These are phyloP conservation scores for Lachnellula hyalina DNA, from an alignment of 2,329 filamentous ascomycete genomes.

Conservation along the genomic window DNA sequence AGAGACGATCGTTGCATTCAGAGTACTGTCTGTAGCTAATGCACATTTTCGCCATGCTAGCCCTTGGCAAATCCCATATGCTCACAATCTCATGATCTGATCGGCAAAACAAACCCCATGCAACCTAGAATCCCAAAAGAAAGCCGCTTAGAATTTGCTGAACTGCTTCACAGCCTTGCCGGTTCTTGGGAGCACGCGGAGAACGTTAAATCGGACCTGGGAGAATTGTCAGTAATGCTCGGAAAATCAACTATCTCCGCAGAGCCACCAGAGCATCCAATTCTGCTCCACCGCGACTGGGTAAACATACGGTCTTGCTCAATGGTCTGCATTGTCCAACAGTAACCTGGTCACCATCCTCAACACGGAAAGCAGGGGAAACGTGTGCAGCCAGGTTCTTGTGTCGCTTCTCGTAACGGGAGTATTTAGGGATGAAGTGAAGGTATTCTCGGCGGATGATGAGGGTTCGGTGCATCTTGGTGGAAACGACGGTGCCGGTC, in stretches of 20 bases:
- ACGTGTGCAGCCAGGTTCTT: slow-evolving; percentile 99
- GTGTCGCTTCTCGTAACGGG: slow-evolving; percentile 99
- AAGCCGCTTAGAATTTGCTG: slow-evolving; percentile 82
- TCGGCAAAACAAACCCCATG: slow-evolving; percentile 31
- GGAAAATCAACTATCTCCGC: not conserved
- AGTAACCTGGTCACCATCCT: slow-evolving; percentile 98
- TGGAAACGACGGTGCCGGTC: slow-evolving; percentile 97
- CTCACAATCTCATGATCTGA: slow-evolving; percentile 28
- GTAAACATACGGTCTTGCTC: slow-evolving; percentile 90
- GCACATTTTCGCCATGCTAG: slow-evolving; percentile 27
- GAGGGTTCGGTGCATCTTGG: slow-evolving; percentile 99
- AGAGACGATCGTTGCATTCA: slow-evolving; percentile 26
- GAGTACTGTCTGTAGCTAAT: slow-evolving; percentile 28
- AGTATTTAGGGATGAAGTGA: slow-evolving; percentile 99
- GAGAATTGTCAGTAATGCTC: slow-evolving; percentile 14
- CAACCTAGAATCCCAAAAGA: slow-evolving; percentile 29
- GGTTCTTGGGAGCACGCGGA: slow-evolving; percentile 95
- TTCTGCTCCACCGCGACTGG: not conserved
- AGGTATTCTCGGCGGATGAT: slow-evolving; percentile 99
- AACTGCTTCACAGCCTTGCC: slow-evolving; percentile 98
- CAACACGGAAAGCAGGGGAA: slow-evolving; percentile 98
- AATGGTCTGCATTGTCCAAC: slow-evolving; percentile 99
- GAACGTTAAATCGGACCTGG: slow-evolving; percentile 98
- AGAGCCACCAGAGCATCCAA: no score
- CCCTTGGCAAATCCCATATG: slow-evolving; percentile 24